Evolutionary conservation across 306 rosid species (phyloP).

Genomic region (Prunus davidiana): DNA sequence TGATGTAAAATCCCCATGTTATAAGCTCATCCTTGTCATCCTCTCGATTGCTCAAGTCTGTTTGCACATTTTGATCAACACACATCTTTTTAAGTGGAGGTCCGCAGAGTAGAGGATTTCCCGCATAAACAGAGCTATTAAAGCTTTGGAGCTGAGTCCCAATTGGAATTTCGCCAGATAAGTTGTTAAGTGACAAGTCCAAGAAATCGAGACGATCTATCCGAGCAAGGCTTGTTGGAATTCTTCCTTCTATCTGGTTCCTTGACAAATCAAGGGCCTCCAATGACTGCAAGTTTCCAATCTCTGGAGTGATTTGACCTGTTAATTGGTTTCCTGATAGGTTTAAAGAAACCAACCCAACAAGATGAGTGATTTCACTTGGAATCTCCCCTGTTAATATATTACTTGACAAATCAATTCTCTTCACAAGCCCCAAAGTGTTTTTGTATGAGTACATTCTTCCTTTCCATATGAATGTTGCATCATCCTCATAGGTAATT

Average conservation of each 20-base stretch:
- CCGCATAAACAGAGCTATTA: neutral
- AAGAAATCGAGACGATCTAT: neutral
- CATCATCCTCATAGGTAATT: neutral
- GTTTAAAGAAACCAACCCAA: slow-evolving; percentile 19
- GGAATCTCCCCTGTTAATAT: neutral
- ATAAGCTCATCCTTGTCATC: neutral
- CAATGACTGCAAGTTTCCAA: neutral
- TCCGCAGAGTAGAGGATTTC: slow-evolving; percentile 16
- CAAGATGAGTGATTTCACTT: neutral
- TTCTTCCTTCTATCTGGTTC: neutral
- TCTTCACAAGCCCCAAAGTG: neutral
- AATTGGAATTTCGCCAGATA: neutral
- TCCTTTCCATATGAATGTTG: neutral
- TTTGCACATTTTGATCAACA: neutral
- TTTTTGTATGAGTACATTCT: neutral
- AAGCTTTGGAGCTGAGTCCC: slow-evolving; percentile 9
- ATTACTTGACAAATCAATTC: slow-evolving; percentile 14
- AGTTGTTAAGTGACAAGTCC: slow-evolving; percentile 20
- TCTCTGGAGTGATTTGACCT: neutral
- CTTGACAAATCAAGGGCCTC: slow-evolving; percentile 17
- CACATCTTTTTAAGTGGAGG: slow-evolving; percentile 4
- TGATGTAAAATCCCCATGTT: too few relatives aligned
- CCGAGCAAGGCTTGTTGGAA: slow-evolving; percentile 7
- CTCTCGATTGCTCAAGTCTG: neutral
- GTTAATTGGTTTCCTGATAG: neutral